These are phyloP conservation scores for Salvia rosmarinus DNA, from an alignment of 257 asterid genomes.

Conservation along the genomic window DNA sequence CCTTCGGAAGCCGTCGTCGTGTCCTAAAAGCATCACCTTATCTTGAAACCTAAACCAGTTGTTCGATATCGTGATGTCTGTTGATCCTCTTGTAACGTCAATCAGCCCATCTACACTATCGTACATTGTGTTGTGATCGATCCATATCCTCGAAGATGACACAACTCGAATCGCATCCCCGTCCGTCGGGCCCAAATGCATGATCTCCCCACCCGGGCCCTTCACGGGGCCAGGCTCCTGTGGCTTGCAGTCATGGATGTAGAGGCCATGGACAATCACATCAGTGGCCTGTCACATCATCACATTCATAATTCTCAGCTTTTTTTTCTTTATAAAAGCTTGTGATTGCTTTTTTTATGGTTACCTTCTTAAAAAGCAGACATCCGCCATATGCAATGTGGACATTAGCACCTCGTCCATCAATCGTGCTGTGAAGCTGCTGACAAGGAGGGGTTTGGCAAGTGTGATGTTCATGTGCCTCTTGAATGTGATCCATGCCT, in stretches of 20 bases:
- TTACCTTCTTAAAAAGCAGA: conserved; percentile 58
- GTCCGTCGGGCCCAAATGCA: conserved; percentile 59
- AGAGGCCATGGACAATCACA: conserved; percentile 74
- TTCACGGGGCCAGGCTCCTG: conserved; percentile 54
- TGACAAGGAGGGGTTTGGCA: conserved; percentile 64
- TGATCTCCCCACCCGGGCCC: conserved; percentile 50
- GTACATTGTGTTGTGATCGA: conserved; percentile 76
- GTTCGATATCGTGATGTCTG: conserved; percentile 71
- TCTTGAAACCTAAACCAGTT: conserved; percentile 73
- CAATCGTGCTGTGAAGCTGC: conserved; percentile 69
- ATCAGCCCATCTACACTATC: conserved; percentile 68
- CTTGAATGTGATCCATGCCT: conserved; percentile 77
- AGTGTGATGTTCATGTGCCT: conserved; percentile 66
- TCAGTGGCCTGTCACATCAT: conserved; percentile 50
- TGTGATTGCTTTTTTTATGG: background rate
- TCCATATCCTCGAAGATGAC: conserved; percentile 66
- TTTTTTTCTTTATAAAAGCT: too few species aligned
- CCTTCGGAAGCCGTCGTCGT: conserved; percentile 62
- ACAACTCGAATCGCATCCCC: conserved; percentile 78
- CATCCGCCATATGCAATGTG: conserved; percentile 69
- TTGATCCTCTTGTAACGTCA: conserved; percentile 84
- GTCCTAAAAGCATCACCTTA: conserved; percentile 87
- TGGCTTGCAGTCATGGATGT: conserved; percentile 66
- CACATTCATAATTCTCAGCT: too few species aligned
- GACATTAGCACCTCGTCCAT: conserved; percentile 73